Percentiles rank a stretch among this genome's conserved stretches.
Conservation (phyloP, 352 stramenopile genomes). For the Phytophthora europaea region DNA sequence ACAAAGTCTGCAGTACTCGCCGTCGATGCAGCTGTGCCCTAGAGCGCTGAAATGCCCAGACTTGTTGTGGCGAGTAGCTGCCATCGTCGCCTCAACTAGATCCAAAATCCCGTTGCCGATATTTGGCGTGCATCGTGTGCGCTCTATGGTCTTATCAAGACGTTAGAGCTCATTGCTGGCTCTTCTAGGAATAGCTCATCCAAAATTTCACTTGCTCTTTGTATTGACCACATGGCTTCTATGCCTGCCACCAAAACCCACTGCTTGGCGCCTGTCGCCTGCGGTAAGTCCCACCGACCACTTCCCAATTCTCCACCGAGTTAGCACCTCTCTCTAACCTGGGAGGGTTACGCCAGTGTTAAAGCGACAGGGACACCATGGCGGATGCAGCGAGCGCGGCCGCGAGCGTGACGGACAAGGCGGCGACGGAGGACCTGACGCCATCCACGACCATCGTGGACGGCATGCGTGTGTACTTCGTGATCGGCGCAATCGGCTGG, state of each 20-base stretch:
- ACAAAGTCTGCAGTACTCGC: not conserved
- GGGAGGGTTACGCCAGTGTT: not conserved
- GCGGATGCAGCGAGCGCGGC: slow-evolving; percentile 39
- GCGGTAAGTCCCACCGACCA: slow-evolving; percentile 12
- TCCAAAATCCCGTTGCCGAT: slow-evolving; percentile 1
- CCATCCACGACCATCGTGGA: slow-evolving; percentile 75
- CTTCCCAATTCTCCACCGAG: slow-evolving; percentile 15
- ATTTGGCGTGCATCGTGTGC: not conserved
- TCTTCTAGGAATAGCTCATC: slow-evolving; percentile 26
- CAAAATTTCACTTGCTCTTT: slow-evolving; percentile 20
- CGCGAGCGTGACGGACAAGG: slow-evolving; percentile 41
- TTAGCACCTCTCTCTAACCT: not conserved
- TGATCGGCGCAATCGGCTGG: slow-evolving; percentile 73
- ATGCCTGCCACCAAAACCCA: slow-evolving; percentile 17
- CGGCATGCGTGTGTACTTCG: slow-evolving; percentile 72
- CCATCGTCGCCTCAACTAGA: not conserved
- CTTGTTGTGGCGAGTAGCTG: not conserved
- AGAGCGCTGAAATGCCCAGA: not conserved
- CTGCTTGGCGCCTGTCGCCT: slow-evolving; percentile 4
- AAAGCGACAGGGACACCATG: slow-evolving; percentile 23
- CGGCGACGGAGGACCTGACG: slow-evolving; percentile 59
- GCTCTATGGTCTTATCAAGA: slow-evolving; percentile 2
- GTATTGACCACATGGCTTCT: slow-evolving; percentile 8
- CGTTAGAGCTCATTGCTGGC: slow-evolving; percentile 14
- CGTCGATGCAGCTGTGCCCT: not conserved